Evolutionary conservation across 176 grass and related monocot species (phyloP), one percentile per base, ranked within the genome.

Genomic region (Luzula sylvatica): DNA sequence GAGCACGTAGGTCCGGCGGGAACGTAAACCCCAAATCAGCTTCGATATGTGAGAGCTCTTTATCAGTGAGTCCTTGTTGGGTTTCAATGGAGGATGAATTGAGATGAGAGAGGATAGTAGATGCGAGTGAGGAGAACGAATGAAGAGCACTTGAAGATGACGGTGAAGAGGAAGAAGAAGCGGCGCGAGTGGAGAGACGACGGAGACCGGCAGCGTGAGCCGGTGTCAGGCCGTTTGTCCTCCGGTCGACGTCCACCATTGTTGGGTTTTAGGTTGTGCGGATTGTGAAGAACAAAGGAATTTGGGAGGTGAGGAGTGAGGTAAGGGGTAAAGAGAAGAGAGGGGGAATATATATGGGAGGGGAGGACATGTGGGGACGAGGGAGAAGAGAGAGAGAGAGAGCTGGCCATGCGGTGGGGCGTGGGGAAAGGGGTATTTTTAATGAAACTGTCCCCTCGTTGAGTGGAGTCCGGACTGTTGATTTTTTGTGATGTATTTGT

Each of bases 201-300:
- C 92, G 86, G 2, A 98, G 75, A 0, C 68, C 92, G 2, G 87
- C 87, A 0, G 77, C 74, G 55, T 93, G 77, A 13, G 87, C 77
- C 20, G 58, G 53, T 8, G 78, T 75, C 15, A 67, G 56, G 4
- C 74, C 78, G 1, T 55, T 67, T 65, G 86, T 79, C 58, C 78
- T 70, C 50, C 77, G 65, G 15, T 80, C 86, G 28, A 98, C 86
- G 61, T 98, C 92, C 35, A 90, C 86, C 92, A 98, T 98, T n/a
- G 42, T 65, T 12, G 42, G 50, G 15, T 22, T 13, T 30, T 11
- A 41, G 5, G 46, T 1, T 50, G 32, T 24, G 18, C 2, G 23
- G 44, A 20, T 1, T 32, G 15, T 26, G 1, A 57, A 64, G 6
- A 0, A 45, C 28, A 38, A 4, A 3, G 39, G 11, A 65, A 30